Percentiles rank a stretch among this genome's conserved stretches.
phyloP scores from a whole-genome alignment of 2,329 filamentous ascomycete genomes.

The Ustilaginoidea virens region DNA sequence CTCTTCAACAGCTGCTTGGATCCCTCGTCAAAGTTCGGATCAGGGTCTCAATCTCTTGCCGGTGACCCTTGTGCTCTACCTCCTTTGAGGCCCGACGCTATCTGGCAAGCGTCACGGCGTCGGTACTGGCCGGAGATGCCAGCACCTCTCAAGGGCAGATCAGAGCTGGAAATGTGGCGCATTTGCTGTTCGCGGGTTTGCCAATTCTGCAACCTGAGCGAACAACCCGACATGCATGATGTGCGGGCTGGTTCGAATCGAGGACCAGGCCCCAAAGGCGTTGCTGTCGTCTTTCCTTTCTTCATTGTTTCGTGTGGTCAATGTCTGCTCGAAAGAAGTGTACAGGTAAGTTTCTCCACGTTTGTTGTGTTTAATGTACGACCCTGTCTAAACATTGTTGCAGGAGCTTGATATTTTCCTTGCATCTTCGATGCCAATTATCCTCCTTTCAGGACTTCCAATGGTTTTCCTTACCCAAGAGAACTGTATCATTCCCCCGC shows the following conservation, averaged over 20 bases:
- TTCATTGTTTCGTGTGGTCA: slow-evolving; percentile 47
- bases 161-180: slow-evolving; percentile 65
- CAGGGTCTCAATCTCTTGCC: too few relatives aligned
- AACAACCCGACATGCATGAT: too few relatives aligned
- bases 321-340: slow-evolving; percentile 44
- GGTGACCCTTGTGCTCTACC: slow-evolving; percentile 10
- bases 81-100: slow-evolving; percentile 39
- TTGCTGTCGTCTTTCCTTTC: slow-evolving; percentile 58
- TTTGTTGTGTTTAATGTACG: too few relatives aligned
- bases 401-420: slow-evolving; percentile 59
- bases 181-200: slow-evolving; percentile 48
- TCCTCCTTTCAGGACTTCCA: slow-evolving; percentile 52
- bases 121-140: slow-evolving; percentile 52
- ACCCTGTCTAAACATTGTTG: slow-evolving; percentile 9
- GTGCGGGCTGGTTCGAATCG: slow-evolving; percentile 36
- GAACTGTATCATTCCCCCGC: slow-evolving; percentile 42
- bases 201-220: slow-evolving; percentile 46
- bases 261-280: slow-evolving; percentile 45
- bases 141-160: slow-evolving; percentile 45
- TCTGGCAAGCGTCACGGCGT: slow-evolving; percentile 59
- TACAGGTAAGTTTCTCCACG: slow-evolving; percentile 47
- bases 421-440: slow-evolving; percentile 41
- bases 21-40: too few relatives aligned
- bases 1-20: too few relatives aligned
- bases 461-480: slow-evolving; percentile 50